phyloP scores from a whole-genome alignment of 2,329 filamentous ascomycete genomes.

The Didymella sp. region DNA sequence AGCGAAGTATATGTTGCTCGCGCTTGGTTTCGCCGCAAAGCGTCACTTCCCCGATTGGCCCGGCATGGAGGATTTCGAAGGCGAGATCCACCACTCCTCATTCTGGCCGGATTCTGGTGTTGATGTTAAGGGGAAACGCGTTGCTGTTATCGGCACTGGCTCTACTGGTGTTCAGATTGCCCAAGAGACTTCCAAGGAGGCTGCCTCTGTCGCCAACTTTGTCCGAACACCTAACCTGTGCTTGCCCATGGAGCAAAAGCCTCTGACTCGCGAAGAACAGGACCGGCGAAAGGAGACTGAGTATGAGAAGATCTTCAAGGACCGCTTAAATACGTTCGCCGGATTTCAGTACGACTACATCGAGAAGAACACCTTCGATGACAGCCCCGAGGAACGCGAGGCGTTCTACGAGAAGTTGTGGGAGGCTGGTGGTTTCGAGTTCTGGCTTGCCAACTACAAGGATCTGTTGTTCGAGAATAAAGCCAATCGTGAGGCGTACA shows the following conservation, averaged over 20 bases:
- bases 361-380: constrained; percentile 61
- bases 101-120: constrained; percentile 66
- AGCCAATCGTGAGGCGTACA: constrained; percentile 55
- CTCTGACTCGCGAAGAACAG: constrained; percentile 61
- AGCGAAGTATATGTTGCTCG: constrained; percentile 61
- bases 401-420: constrained; percentile 54
- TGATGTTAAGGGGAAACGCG: constrained; percentile 64
- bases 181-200: constrained; percentile 65
- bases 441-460: constrained; percentile 54
- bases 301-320: constrained; percentile 59
- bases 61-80: constrained; percentile 66
- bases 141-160: constrained; percentile 70
- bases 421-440: constrained; percentile 50
- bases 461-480: constrained; percentile 52
- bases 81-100: constrained; percentile 65
- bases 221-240: constrained; percentile 72
- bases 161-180: constrained; percentile 69
- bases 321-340: constrained; percentile 61
- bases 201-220: constrained; percentile 63
- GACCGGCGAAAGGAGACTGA: constrained; percentile 49
- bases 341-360: constrained; percentile 66
- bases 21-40: constrained; percentile 65
- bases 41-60: constrained; percentile 67
- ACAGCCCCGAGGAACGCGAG: constrained; percentile 53
- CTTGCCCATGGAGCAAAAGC: constrained; percentile 64